Percentiles rank a stretch among this genome's conserved stretches.
Evolutionary conservation across 164 flowering plant genomes (phyloP).

Genomic region (Platanus orientalis): DNA sequence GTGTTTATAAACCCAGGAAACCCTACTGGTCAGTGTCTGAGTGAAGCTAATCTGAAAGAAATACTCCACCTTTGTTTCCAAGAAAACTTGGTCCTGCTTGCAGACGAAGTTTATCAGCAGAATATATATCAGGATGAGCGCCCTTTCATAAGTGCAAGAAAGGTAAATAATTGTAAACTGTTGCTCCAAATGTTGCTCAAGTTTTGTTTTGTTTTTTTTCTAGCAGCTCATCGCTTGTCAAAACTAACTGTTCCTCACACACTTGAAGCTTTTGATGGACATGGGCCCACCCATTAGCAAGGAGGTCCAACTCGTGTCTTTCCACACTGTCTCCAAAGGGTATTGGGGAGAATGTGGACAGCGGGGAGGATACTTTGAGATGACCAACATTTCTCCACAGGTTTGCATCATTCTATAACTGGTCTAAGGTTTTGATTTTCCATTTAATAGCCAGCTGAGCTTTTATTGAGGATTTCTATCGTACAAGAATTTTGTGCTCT

Average conservation of each 20-base stretch:
- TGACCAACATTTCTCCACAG: slow-evolving; percentile 91
- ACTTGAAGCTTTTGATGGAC: slow-evolving; percentile 67
- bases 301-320: slow-evolving; percentile 88
- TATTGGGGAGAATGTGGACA: slow-evolving; percentile 99
- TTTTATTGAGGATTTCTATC: neutral
- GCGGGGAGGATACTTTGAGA: slow-evolving; percentile 97
- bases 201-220: no score
- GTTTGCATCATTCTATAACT: slow-evolving; percentile 33
- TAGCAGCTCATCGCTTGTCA: neutral
- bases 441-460: neutral
- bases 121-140: slow-evolving; percentile 96
- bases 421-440: neutral
- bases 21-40: slow-evolving; percentile 97
- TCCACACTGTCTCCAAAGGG: slow-evolving; percentile 97
- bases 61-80: slow-evolving; percentile 62
- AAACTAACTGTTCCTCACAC: neutral
- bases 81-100: slow-evolving; percentile 76
- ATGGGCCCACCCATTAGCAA: slow-evolving; percentile 87
- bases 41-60: slow-evolving; percentile 76
- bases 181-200: neutral
- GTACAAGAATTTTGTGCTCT: no score
- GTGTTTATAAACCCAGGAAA: slow-evolving; percentile 99
- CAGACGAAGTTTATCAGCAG: slow-evolving; percentile 97
- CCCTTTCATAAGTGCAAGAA: slow-evolving; percentile 83
- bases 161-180: slow-evolving; percentile 41